Base-by-base conservation (phyloP, 1,284 basidiomycete species). In the Somion occarium region DNA sequence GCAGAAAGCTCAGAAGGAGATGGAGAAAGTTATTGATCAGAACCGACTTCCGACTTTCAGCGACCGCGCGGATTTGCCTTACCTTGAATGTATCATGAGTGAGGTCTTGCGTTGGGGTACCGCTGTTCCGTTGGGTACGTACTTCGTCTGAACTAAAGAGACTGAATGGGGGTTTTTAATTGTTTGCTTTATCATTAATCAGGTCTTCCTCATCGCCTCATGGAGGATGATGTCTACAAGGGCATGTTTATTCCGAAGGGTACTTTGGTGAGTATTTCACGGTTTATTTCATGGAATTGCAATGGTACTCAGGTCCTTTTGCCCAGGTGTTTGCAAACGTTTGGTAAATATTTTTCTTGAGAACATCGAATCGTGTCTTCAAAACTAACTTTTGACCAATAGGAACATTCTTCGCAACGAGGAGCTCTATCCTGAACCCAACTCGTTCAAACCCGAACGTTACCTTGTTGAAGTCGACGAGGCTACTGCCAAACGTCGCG, bases 321-420 rank as follows among this genome's bases (percentile, higher is more conserved):
- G n/a, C n/a, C n/a, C n/a, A n/a, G n/a, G n/a, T 65, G n/a, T 66
- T 67, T 53, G 64, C 63, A n/a, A 70, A 70, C 61, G 61, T 68
- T 55, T 70, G 67, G 23, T 44, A 48, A 27, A 67, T 66, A 26
- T n/a, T n/a, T 47, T 61, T 54, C 23, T 19, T 23, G n/a, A n/a
- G n/a, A n/a, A n/a, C n/a, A n/a, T n/a, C n/a, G n/a, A n/a, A n/a
- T n/a, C n/a, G n/a, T n/a, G n/a, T n/a, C n/a, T n/a, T n/a, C n/a
- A n/a, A n/a, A n/a, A n/a, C n/a, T n/a, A n/a, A n/a, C n/a, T 34
- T 34, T 15, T 34, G 7, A 15, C 30, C 15, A 38, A 20, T 52
- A 74, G 78, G 76, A 68, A 69, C 0, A 79, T 81, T 50, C 62
- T 72, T 13, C 73, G 72, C 13, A 72, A 83, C 55, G 72, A 76